Evolutionary conservation across 306 rosid genomes (phyloP).

Genomic region (Lathyrus tuberosus): DNA sequence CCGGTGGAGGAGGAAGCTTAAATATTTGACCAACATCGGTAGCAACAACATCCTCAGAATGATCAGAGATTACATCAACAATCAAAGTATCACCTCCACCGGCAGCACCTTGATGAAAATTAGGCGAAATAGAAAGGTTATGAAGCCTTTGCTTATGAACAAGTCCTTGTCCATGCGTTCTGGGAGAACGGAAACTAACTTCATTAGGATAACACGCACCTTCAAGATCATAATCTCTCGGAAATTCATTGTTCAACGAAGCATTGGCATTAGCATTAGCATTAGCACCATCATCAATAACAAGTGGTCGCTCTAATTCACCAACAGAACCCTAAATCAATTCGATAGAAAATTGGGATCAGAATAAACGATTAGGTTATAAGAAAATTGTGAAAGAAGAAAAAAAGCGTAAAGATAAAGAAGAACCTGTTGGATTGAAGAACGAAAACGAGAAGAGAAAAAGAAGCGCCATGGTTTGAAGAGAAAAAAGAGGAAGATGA

Average conservation of each 20-base stretch:
- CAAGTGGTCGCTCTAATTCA: slow-evolving; percentile 88
- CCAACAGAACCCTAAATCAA: slow-evolving; percentile 50
- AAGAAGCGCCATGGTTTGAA: slow-evolving; percentile 98
- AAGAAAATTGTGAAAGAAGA: slow-evolving; percentile 15
- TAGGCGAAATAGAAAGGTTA: slow-evolving; percentile 46
- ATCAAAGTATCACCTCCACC: slow-evolving; percentile 46
- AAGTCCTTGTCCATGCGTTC: slow-evolving; percentile 61
- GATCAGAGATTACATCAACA: slow-evolving; percentile 59
- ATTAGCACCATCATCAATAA: slow-evolving; percentile 49
- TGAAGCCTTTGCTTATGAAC: slow-evolving; percentile 73
- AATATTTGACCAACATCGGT: slow-evolving; percentile 65
- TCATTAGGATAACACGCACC: slow-evolving; percentile 73
- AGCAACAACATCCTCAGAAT: slow-evolving; percentile 51
- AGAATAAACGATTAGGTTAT: slow-evolving; percentile 22
- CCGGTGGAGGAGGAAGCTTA: slow-evolving; percentile 48
- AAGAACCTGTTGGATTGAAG: slow-evolving; percentile 49
- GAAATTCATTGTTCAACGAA: slow-evolving; percentile 51
- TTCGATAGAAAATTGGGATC: slow-evolving; percentile 22
- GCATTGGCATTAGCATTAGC: not conserved
- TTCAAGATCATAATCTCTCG: slow-evolving; percentile 80
- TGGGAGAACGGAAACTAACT: slow-evolving; percentile 63
- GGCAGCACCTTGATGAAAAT: slow-evolving; percentile 5
- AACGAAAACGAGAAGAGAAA: slow-evolving; percentile 51
- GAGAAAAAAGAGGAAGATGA: slow-evolving; percentile 66
- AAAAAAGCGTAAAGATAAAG: not conserved